Base-by-base conservation (phyloP, 139 green algal species). In the Chlamydomonas sp. region DNA sequence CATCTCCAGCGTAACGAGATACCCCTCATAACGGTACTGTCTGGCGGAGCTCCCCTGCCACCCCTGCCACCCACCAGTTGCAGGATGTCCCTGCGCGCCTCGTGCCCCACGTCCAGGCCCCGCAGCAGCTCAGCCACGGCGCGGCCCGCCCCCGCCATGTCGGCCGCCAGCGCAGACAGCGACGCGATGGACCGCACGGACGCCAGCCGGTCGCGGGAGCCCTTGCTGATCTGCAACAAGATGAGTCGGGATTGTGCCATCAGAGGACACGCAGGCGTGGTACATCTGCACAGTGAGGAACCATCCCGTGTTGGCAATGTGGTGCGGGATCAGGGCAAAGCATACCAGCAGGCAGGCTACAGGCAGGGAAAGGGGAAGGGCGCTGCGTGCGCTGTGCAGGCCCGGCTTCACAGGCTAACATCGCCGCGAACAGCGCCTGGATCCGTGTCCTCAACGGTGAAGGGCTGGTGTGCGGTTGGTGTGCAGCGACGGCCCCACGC, bases 171-270 rank as follows among this genome's bases (percentile, higher is more conserved):
- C 2, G n/a, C 80, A 17, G 68, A 72, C 63, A 92, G 85, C 20
- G 80, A n/a, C 2, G 17, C n/a, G 20, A 86, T 78, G 57, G 49
- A 63, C 80, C 72, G 69, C 31, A 90, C 18, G 1, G 75, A 62
- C 14, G 85, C 63, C 49, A 92, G 73, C 4, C 79, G 83, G 20
- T 80, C 80, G 31, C 75, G 73, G 2, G 81, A 69, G 8, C 64
- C 77, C 77, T 90, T 92, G 85, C 85, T 88, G 80, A 92, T 76
- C 89, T 89, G 83, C 31, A 16, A 73, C 59, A 3, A 17, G 6
- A 4, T 12, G 14, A 17, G 4, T 59, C 60, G 16, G 31, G 15
- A 83, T 31, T 57, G 20, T 31, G 10, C 61, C 74, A 61, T n/a
- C 74, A 78, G 6, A 6, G 15, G 74, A n/a, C n/a, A 79, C 62